Evolutionary conservation across 352 stramenopile species (phyloP), one percentile per base, ranked within the genome.

Genomic region (Aphanomyces invadans): DNA sequence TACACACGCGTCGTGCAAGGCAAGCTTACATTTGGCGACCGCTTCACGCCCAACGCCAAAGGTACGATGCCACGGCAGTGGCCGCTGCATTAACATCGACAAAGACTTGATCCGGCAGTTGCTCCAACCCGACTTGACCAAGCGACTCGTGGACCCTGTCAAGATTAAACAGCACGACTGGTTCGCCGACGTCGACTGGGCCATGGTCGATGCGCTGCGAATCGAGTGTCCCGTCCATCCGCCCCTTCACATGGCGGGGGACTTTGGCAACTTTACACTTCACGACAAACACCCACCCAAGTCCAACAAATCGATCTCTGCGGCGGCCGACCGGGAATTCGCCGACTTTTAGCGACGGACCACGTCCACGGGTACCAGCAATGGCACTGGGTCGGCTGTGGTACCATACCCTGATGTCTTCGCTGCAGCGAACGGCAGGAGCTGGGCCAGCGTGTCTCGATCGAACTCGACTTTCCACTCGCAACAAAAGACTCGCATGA

Each of bases 1-100:
- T 92, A 90, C 67, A 89, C 77, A 49, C 77, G 83, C 12, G 96
- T 97, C 31, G 63, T 89, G 0, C 73, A 81, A 28, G 79, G 83
- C 12, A 74, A 53, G 29, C 19, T 65, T 44, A 81, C 39, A 72
- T 91, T 39, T 70, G 76, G 63, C 86, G 75, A 76, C 70, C 76
- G 19, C 72, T 76, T 69, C 73, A 77, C 54, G 2, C 49, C 51
- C 42, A 33, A 74, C 10, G 76, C 76, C 25, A 69, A 68, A 38
- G 62, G 42, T 48, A n/a, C 10, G 7, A 25, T 12, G 31, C 5
- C 12, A 44, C 42, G 29, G 10, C n/a, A n/a, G 10, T 21, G 3
- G 19, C 15, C 19, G 26, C 26, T 26, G 74, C 87, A 56, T 63
- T 75, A 15, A 38, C 51, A 17, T 29, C 69, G 4, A 72, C 87